A percentile compares a stretch with the other conserved stretches of the same genome.
Evolutionary conservation across 768 basidiomycete species (phyloP).

Genomic region (Rhodotorula toruloides): DNA sequence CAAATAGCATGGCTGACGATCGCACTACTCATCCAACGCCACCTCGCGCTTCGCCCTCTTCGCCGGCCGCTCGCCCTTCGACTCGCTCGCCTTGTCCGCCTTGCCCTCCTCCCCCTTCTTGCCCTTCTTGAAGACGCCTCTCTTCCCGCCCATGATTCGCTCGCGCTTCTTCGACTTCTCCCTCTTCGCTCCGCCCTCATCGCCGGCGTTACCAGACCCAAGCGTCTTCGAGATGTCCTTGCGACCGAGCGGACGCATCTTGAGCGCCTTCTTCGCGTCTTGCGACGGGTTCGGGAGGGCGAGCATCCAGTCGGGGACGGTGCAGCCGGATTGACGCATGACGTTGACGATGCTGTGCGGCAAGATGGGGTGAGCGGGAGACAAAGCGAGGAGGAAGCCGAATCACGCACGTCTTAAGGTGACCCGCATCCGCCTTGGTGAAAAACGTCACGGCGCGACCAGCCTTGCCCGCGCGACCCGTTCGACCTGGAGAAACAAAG

Average conservation of each 20-base stretch:
- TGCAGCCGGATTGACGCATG: conserved; percentile 82
- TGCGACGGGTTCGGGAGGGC: conserved; percentile 89
- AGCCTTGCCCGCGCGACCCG: conserved; percentile 84
- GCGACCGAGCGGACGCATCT: conserved; percentile 57
- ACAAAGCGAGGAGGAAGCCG: conserved; percentile 6
- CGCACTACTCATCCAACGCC: conserved; percentile 21
- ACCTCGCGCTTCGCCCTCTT: conserved; percentile 29
- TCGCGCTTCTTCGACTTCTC: conserved; percentile 58
- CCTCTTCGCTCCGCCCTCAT: conserved; percentile 57
- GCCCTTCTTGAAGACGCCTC: conserved; percentile 14
- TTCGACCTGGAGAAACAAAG: conserved; percentile 61
- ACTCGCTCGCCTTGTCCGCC: background rate
- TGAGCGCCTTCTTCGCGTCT: conserved; percentile 76
- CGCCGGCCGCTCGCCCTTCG: background rate
- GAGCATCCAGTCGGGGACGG: conserved; percentile 91
- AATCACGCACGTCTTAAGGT: conserved; percentile 74
- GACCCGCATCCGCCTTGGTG: conserved; percentile 85
- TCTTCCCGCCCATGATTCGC: conserved; percentile 36
- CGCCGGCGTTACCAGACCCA: conserved; percentile 16
- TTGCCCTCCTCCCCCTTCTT: background rate
- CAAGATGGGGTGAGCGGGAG: conserved; percentile 2
- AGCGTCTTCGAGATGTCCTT: conserved; percentile 52
- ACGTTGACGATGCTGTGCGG: conserved; percentile 80
- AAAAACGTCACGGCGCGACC: conserved; percentile 95
- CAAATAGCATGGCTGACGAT: no score